These are phyloP conservation scores for Porodaedalea pini DNA, from an alignment of 1,284 basidiomycete genomes.

Conservation along the genomic window DNA sequence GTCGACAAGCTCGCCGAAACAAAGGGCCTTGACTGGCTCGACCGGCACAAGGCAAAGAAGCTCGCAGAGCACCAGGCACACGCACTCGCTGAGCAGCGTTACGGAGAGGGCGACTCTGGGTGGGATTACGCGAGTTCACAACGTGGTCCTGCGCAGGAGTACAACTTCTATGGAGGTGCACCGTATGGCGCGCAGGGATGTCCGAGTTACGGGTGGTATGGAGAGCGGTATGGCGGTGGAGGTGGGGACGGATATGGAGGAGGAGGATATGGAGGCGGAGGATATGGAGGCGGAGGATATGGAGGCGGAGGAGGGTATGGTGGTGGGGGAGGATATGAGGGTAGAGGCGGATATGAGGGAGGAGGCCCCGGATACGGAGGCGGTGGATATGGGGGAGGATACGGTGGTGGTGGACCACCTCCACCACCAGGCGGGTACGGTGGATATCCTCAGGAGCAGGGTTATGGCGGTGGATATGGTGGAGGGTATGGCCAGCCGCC, in stretches of 20 bases:
- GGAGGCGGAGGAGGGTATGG: conserved; percentile 1
- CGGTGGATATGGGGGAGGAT: neutral
- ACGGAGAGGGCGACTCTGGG: conserved; percentile 23
- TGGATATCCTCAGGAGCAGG: neutral
- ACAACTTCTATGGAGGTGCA: conserved; percentile 13
- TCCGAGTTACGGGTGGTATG: conserved; percentile 19
- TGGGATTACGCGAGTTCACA: conserved; percentile 20
- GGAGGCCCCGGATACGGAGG: too few species aligned
- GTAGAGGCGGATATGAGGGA: too few species aligned
- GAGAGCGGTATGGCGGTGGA: conserved; percentile 6
- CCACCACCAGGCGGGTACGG: neutral
- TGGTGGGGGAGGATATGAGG: conserved; percentile 11
- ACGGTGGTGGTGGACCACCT: too few species aligned
- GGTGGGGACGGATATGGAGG: conserved; percentile 9
- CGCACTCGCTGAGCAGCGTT: conserved; percentile 23
- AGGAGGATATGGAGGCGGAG: conserved; percentile 11
- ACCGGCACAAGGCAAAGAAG: conserved; percentile 27
- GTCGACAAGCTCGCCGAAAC: conserved; percentile 29
- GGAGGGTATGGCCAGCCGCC: conserved; percentile 5
- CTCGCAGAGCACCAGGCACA: conserved; percentile 25
- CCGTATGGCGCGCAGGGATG: conserved; percentile 17
- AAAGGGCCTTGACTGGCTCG: conserved; percentile 28
- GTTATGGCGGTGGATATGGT: conserved; percentile 13
- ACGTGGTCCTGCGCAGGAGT: conserved; percentile 14
- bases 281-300: too few species aligned